Base-by-base conservation (phyloP, 192 early-diverging fungal genomes). In the Cetraspora pellucida region DNA sequence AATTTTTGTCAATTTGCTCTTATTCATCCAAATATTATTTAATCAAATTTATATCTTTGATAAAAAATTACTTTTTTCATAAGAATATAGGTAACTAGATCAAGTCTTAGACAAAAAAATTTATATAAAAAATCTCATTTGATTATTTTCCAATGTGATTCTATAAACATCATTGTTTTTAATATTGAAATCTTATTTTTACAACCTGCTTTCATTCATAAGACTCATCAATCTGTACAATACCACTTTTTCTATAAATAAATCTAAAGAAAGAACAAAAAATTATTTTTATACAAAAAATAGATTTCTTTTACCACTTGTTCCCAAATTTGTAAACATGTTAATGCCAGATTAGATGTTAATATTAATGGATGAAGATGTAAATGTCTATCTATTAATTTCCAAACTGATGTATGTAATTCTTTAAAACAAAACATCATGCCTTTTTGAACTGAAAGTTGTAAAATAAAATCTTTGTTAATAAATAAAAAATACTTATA, bases 271-370 rank as follows among this genome's bases (percentile, higher is more conserved):
- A 3, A 70, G 21, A 25, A 19, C 9, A 69, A 50, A 21, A 44
- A 69, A 49, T 69, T 69, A 46, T 70, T 5, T 49, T 47, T 70
- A 70, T 19, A 70, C 25, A 70, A 70, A 10, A 23, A 17, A 70
- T 70, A 70, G 2, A 70, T 70, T 70, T 70, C 67, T 50, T 70
- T 17, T 0, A 70, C 45, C 17, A 21, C 37, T 23, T 17, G 16
- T 69, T 69, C 44, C 14, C 45, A 44, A 8, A 69, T 69, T 47
- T 7, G 19, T n/a, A 10, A 46, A 11, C 47, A 37, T 37, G 31
- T 37, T 70, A 25, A 9, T 70, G 13, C 11, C n/a, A 50, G 23
- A 70, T 28, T 70, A 25, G 17, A 1, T 17, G 49, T 70, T 49
- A 25, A 1, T 65, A 30, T 19, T 70, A 27, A n/a, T 0, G 23